Percentiles rank a stretch among this genome's conserved stretches.
phyloP scores from a whole-genome alignment of 371 early-diverging fungal genomes.

The Actinomortierella wolfii region DNA sequence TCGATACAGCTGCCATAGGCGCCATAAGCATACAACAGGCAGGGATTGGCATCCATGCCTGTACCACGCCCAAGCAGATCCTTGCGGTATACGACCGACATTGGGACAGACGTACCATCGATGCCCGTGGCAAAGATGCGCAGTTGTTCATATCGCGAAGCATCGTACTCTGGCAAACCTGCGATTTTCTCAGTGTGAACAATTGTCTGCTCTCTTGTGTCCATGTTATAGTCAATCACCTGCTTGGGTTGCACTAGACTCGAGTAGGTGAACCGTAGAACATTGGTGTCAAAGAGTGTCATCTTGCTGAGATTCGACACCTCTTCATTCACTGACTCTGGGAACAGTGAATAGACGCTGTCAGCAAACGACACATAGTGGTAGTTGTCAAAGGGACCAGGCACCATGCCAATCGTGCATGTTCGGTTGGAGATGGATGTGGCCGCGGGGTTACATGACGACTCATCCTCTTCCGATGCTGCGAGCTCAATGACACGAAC shows the following conservation, averaged over 20 bases:
- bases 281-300: slow-evolving; percentile 43
- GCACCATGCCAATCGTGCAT: slow-evolving; percentile 21
- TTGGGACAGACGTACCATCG: slow-evolving; percentile 61
- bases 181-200: slow-evolving; percentile 57
- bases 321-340: slow-evolving; percentile 52
- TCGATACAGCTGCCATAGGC: slow-evolving; percentile 59
- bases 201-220: slow-evolving; percentile 43
- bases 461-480: slow-evolving; percentile 2
- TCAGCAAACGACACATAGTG: slow-evolving; percentile 68
- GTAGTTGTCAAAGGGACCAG: slow-evolving; percentile 49
- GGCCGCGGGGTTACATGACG: slow-evolving; percentile 23
- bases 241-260: slow-evolving; percentile 60
- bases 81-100: slow-evolving; percentile 58
- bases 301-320: slow-evolving; percentile 49
- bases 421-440: slow-evolving; percentile 19
- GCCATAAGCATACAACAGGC: slow-evolving; percentile 59
- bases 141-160: slow-evolving; percentile 30
- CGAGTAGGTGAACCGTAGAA: slow-evolving; percentile 55
- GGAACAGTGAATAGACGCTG: slow-evolving; percentile 52
- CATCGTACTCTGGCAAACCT: slow-evolving; percentile 36
- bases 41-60: slow-evolving; percentile 50
- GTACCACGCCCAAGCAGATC: slow-evolving; percentile 47
- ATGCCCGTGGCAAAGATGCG: slow-evolving; percentile 56
- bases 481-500: slow-evolving; percentile 52
- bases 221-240: slow-evolving; percentile 62